A percentile compares a stretch with the other conserved stretches of the same genome.
Evolutionary conservation across 163 green algal genomes (phyloP).

Genomic region (Volvox carteri): DNA sequence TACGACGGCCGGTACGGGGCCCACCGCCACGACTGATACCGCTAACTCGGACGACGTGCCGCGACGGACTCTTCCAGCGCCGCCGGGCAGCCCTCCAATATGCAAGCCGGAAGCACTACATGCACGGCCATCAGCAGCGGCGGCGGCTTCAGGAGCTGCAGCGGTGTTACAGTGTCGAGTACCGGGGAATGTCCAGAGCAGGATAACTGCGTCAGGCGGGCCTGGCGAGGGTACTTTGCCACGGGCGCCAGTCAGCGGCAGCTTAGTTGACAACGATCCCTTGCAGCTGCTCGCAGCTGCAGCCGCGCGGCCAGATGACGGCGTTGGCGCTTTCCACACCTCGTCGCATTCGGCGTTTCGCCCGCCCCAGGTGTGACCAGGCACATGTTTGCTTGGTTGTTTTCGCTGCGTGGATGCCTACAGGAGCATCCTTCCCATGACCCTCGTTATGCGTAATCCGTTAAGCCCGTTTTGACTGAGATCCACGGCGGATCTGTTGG

Average conservation of each 20-base stretch:
- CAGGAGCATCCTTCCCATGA: no score
- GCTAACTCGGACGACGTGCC: slow-evolving; percentile 25
- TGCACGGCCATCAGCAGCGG: background rate
- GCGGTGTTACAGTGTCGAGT: no score
- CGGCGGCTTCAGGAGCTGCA: background rate
- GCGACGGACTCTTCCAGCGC: background rate
- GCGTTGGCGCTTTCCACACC: background rate
- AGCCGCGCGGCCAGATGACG: background rate
- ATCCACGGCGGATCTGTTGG: no score
- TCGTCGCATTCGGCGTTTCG: slow-evolving; percentile 47
- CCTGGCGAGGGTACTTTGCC: no score
- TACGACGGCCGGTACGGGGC: background rate
- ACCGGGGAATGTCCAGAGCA: no score
- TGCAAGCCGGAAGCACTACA: slow-evolving; percentile 37
- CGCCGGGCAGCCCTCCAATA: background rate
- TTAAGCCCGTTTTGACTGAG: no score
- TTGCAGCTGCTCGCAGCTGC: no score
- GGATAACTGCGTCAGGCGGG: background rate
- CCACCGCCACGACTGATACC: slow-evolving; percentile 25
- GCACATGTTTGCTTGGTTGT: no score
- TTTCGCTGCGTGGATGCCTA: no score
- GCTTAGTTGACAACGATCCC: background rate
- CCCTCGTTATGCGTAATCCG: no score
- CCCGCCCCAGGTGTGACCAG: slow-evolving; percentile 20
- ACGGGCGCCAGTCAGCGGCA: background rate